Evolutionary conservation across 139 green algal genomes (phyloP).

Genomic region (Chlamydomonas eustigma): DNA sequence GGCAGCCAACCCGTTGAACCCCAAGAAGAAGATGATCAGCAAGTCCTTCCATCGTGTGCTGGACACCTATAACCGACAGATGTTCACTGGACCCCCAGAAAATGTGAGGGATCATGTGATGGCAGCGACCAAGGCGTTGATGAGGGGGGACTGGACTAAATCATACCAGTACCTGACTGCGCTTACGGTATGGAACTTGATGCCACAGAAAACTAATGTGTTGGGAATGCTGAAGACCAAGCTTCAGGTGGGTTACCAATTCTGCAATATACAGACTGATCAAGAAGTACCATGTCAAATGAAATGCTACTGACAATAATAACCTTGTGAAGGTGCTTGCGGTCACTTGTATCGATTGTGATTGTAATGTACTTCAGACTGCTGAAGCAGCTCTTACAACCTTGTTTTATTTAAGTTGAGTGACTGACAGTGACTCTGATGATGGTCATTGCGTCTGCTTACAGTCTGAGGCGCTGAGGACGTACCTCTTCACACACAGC

Average conservation of each 20-base stretch:
- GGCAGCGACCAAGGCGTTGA: constrained; percentile 73
- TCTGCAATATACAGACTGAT: neutral
- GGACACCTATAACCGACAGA: constrained; percentile 86
- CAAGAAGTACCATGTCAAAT: no score
- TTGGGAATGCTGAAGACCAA: constrained; percentile 27
- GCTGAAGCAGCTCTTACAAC: neutral
- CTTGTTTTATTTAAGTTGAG: neutral
- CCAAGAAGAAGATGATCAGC: constrained; percentile 63
- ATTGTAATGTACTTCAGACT: neutral
- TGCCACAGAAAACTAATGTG: constrained; percentile 58
- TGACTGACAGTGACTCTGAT: constrained; percentile 34
- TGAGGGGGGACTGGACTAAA: constrained; percentile 80
- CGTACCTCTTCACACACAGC: constrained; percentile 88
- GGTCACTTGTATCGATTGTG: no score
- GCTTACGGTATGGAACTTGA: constrained; percentile 75
- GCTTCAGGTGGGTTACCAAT: constrained; percentile 4
- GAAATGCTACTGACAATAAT: no score
- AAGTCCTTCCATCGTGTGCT: constrained; percentile 88
- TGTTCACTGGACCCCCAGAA: constrained; percentile 82
- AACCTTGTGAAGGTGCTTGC: no score
- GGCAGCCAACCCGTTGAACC: constrained; percentile 68
- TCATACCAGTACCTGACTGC: constrained; percentile 58
- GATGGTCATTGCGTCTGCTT: constrained; percentile 73
- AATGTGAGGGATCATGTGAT: constrained; percentile 97
- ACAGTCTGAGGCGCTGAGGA: constrained; percentile 82